A percentile compares a stretch with the other conserved stretches of the same genome.
Evolutionary conservation across 805 yeast genomes (phyloP).

Genomic region (Hanseniaspora lachancei): DNA sequence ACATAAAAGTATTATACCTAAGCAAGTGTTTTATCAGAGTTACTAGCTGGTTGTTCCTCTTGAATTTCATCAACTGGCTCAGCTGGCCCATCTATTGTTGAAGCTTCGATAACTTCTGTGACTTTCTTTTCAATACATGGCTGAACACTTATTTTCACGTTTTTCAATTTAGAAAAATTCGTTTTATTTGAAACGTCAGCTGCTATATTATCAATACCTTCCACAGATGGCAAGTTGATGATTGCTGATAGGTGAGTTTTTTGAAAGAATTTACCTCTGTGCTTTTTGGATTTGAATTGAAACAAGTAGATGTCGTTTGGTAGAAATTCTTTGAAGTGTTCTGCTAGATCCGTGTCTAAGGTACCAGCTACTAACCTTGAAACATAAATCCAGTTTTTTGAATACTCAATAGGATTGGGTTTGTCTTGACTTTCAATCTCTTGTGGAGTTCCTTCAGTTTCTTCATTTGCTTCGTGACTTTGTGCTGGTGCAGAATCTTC

Average conservation of each 20-base stretch:
- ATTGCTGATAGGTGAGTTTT: conserved; percentile 38
- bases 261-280: conserved; percentile 23
- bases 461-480: not conserved
- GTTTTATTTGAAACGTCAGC: conserved; percentile 20
- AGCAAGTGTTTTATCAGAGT: not conserved
- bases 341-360: conserved; percentile 35
- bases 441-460: not conserved
- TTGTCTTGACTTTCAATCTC: not conserved
- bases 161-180: conserved; percentile 28
- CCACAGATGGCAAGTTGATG: conserved; percentile 34
- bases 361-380: conserved; percentile 30
- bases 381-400: conserved; percentile 37
- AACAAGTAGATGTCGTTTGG: conserved; percentile 39
- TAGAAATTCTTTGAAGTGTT: conserved; percentile 32
- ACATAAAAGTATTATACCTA: not conserved
- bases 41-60: not conserved
- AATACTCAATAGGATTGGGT: conserved; percentile 16
- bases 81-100: conserved; percentile 15
- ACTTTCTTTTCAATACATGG: conserved; percentile 34
- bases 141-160: conserved; percentile 27
- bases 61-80: not conserved
- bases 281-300: conserved; percentile 26
- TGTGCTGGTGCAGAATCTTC: not conserved
- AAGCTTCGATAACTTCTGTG: conserved; percentile 33
- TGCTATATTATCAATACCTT: conserved; percentile 29